Evolutionary conservation across 2,329 filamentous ascomycete species (phyloP), one percentile per base, ranked within the genome.

Genomic region (Xylaria multiplex): DNA sequence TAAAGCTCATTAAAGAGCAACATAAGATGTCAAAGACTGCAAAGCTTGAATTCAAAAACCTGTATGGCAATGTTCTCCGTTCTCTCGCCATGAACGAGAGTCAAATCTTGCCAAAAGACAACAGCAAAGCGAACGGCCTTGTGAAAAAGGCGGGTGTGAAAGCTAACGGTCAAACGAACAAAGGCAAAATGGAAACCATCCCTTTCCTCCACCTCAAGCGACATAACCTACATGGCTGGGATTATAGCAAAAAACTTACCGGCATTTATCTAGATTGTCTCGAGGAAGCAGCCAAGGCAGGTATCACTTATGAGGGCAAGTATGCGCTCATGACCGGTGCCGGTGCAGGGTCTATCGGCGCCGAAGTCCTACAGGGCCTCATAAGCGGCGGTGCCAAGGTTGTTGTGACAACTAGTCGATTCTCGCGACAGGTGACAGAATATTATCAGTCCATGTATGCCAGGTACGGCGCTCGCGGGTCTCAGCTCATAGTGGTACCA

Each of bases 361-460:
- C 96, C 42, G 96, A 98, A 75, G 96, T 99, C 59, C 86, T 99
- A 14, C 94, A 97, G 80, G 96, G 96, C 65, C 86, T 99, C 69
- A 93, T 99, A 80, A 97, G 93, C 76, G 96, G 96, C 82, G 96
- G 96, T 77, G 96, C 96, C 71, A 96, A 96, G 84, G 96, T 99
- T 46, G 85, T 98, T 59, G 96, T 99, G 65, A 99, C 96, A 14
- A 99, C 96, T 19, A 97, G 93, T 76, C 90, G 96, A 73, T 99
- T 96, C 85, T 99, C 96, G 16, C 92, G 93, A 52, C 92, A 97
- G 79, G 96, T 99, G 64, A 99, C 96, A 6, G 96, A 99, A 83
- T 99, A 98, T 84, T 99, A 99, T 82, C 96, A 99, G 81, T 90
- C 93, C 64, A 98, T 99, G 92, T 99, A 99, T 80, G 92, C 94